Evolutionary conservation across 495 filamentous ascomycete genomes (phyloP).

Genomic region (Jackrogersella minutella): DNA sequence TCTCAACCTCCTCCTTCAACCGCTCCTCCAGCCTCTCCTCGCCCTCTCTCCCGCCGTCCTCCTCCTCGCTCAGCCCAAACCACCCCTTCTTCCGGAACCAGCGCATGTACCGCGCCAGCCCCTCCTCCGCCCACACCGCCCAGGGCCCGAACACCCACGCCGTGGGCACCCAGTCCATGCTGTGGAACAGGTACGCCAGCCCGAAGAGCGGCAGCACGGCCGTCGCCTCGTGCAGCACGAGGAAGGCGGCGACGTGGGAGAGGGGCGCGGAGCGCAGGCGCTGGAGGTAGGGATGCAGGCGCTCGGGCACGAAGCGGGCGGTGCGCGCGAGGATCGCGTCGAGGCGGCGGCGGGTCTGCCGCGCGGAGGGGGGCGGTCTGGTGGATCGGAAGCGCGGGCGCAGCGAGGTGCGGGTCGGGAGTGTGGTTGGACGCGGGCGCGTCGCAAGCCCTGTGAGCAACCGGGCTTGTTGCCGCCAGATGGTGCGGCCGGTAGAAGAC

Average conservation of each 20-base stretch:
- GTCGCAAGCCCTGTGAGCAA: not conserved
- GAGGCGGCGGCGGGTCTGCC: constrained; percentile 28
- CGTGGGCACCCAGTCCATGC: constrained; percentile 69
- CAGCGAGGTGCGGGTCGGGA: not conserved
- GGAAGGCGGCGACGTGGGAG: constrained; percentile 84
- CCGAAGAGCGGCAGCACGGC: constrained; percentile 81
- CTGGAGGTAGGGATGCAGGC: constrained; percentile 66
- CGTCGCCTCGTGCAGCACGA: constrained; percentile 91
- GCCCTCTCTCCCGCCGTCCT: constrained; percentile 23
- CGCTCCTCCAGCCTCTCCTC: constrained; percentile 23
- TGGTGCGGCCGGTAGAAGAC: constrained; percentile 1
- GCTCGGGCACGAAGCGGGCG: constrained; percentile 65
- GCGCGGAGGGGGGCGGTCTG: constrained; percentile 17
- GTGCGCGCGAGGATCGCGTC: constrained; percentile 51
- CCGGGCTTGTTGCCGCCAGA: constrained; percentile 7
- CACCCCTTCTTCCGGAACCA: constrained; percentile 57
- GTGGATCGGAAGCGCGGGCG: constrained; percentile 32
- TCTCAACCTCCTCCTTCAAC: constrained; percentile 25
- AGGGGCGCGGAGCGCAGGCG: constrained; percentile 77
- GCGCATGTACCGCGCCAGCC: constrained; percentile 53
- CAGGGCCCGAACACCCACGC: constrained; percentile 52
- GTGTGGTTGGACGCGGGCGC: not conserved
- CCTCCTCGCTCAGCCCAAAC: constrained; percentile 53
- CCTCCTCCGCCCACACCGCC: constrained; percentile 53
- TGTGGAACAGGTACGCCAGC: constrained; percentile 79